Conservation (phyloP, 2,329 filamentous ascomycete genomes). For the Penicillium freii region DNA sequence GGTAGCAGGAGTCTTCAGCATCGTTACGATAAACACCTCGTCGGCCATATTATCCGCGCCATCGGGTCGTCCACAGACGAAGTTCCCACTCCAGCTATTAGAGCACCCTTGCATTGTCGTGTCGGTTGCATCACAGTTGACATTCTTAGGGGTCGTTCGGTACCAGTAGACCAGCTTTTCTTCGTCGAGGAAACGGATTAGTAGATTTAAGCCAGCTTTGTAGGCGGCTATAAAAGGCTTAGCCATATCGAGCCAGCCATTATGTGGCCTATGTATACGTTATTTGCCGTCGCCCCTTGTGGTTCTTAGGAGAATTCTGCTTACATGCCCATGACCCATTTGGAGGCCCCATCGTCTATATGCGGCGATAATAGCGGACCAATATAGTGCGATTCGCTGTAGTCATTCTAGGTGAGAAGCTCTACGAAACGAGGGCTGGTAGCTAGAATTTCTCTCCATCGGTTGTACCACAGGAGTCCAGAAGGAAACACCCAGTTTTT, state of each 20-base stretch:
- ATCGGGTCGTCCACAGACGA: constrained; percentile 52
- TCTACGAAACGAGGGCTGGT: constrained; percentile 44
- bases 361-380: constrained; percentile 47
- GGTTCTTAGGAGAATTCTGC: constrained; percentile 1
- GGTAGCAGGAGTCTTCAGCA: constrained; percentile 48
- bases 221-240: constrained; percentile 55
- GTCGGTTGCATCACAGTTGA: constrained; percentile 54
- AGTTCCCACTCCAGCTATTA: constrained; percentile 51
- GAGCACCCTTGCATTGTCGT: constrained; percentile 47
- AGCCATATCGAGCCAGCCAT: constrained; percentile 54
- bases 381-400: constrained; percentile 57
- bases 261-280: constrained; percentile 43
- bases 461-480: constrained; percentile 46
- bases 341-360: constrained; percentile 42
- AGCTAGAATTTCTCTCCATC: constrained; percentile 44
- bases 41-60: constrained; percentile 53
- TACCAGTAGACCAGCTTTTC: constrained; percentile 59
- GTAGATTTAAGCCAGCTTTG: constrained; percentile 44
- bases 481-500: constrained; percentile 54
- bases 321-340: constrained; percentile 52
- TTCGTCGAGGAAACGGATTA: constrained; percentile 41
- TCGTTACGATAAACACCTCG: constrained; percentile 52
- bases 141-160: constrained; percentile 47
- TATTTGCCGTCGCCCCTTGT: background rate
- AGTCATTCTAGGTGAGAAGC: constrained; percentile 19